These are phyloP conservation scores for Wickerhamomyces sp. DNA, from an alignment of 1,139 yeast species.

Conservation along the genomic window DNA sequence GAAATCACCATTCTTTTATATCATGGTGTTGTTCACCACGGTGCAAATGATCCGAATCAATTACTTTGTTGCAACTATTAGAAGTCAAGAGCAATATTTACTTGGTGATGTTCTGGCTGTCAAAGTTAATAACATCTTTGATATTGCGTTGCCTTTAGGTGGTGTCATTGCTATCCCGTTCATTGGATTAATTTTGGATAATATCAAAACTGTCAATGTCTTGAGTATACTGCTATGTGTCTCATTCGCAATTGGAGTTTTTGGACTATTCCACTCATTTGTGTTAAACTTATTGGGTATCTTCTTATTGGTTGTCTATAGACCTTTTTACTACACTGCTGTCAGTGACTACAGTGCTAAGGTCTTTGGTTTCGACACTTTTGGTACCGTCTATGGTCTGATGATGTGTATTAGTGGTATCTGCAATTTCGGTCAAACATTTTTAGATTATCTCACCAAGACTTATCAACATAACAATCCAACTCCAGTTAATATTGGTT, in stretches of 20 bases:
- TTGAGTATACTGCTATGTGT: slow-evolving; percentile 47
- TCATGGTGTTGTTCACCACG: slow-evolving; percentile 75
- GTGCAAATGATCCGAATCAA: slow-evolving; percentile 88
- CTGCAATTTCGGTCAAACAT: slow-evolving; percentile 67
- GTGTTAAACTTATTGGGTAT: slow-evolving; percentile 60
- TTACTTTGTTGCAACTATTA: slow-evolving; percentile 85
- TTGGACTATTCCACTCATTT: slow-evolving; percentile 57
- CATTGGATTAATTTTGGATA: slow-evolving; percentile 78
- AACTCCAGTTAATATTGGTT: slow-evolving; percentile 59
- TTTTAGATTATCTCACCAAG: slow-evolving; percentile 68
- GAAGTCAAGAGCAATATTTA: slow-evolving; percentile 70
- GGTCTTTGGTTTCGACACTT: slow-evolving; percentile 88
- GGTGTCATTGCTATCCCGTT: slow-evolving; percentile 83
- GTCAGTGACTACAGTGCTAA: slow-evolving; percentile 89
- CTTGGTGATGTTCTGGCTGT: slow-evolving; percentile 54
- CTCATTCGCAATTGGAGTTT: slow-evolving; percentile 60
- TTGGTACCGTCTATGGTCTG: slow-evolving; percentile 89
- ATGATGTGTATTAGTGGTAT: slow-evolving; percentile 78
- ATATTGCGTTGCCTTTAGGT: slow-evolving; percentile 81
- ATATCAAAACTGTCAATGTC: slow-evolving; percentile 58
- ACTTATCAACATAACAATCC: slow-evolving; percentile 68
- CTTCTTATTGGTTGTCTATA: slow-evolving; percentile 66
- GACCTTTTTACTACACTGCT: slow-evolving; percentile 91
- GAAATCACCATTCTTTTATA: slow-evolving; percentile 68
- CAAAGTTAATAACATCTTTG: slow-evolving; percentile 68